Conservation (phyloP, 129 eudicot species). For the Pulicaria dysenterica region DNA sequence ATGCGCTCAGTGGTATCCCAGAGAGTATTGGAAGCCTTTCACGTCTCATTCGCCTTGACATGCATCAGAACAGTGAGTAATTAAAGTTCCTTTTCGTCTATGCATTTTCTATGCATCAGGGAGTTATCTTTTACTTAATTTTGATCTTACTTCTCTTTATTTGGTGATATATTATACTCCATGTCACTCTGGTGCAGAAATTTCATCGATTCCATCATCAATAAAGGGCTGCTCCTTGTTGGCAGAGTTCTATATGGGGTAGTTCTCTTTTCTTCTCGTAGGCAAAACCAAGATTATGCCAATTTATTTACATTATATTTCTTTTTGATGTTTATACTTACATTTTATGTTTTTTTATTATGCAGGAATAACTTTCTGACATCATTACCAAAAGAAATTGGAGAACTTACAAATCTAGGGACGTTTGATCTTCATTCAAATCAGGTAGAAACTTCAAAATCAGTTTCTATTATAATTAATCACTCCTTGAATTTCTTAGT, state of each 20-base stretch:
- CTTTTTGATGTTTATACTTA: slow-evolving; percentile 6
- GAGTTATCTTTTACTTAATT: background rate
- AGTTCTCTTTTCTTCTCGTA: slow-evolving; percentile 22
- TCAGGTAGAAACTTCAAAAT: slow-evolving; percentile 51
- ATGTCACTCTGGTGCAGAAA: slow-evolving; percentile 52
- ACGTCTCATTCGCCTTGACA: slow-evolving; percentile 84
- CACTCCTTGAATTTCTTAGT: slow-evolving; percentile 6
- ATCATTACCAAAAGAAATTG: slow-evolving; percentile 72
- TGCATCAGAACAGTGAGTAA: slow-evolving; percentile 90
- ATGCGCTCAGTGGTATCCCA: slow-evolving; percentile 62
- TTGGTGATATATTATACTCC: slow-evolving; percentile 11
- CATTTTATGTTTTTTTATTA: slow-evolving; percentile 14
- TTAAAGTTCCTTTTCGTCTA: background rate
- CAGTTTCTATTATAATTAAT: slow-evolving; percentile 6
- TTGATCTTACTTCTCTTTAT: slow-evolving; percentile 1
- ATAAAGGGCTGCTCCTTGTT: slow-evolving; percentile 79
- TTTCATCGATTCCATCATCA: slow-evolving; percentile 80
- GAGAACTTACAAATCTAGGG: slow-evolving; percentile 75
- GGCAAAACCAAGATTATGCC: background rate
- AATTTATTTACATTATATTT: background rate
- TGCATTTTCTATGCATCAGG: too few relatives aligned
- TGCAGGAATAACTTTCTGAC: slow-evolving; percentile 74
- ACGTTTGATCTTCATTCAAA: slow-evolving; percentile 93
- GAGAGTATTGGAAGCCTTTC: slow-evolving; percentile 83
- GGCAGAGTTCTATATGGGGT: slow-evolving; percentile 88